These are phyloP conservation scores for Zasmidium angulare DNA, from an alignment of 2,329 filamentous ascomycete species.

Conservation along the genomic window DNA sequence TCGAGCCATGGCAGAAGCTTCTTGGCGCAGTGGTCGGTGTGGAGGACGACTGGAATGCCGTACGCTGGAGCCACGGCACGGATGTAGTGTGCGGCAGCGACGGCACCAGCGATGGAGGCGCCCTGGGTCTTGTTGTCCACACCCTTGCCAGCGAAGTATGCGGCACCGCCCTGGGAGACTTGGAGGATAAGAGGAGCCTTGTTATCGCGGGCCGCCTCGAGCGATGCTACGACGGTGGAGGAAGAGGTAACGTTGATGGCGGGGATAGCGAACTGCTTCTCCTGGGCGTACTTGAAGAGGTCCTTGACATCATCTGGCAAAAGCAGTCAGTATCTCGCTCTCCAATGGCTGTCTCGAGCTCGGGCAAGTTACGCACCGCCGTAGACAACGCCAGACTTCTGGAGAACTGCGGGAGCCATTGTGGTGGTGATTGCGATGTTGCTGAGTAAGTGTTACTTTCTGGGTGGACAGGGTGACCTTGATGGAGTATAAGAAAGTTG, in stretches of 20 bases:
- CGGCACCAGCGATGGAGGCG: constrained; percentile 81
- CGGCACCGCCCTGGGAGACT: constrained; percentile 88
- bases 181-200: constrained; percentile 93
- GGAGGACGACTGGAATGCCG: constrained; percentile 85
- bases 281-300: constrained; percentile 87
- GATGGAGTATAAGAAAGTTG: constrained; percentile 6
- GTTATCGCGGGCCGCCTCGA: constrained; percentile 91
- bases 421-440: background rate
- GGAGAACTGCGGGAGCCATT: constrained; percentile 31
- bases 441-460: constrained; percentile 1
- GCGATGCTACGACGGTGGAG: constrained; percentile 78
- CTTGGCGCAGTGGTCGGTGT: constrained; percentile 99
- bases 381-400: constrained; percentile 41
- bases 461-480: background rate
- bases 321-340: constrained; percentile 2
- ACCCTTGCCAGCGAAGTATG: constrained; percentile 61
- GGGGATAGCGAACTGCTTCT: constrained; percentile 82
- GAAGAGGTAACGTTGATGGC: constrained; percentile 82
- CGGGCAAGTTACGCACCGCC: constrained; percentile 29
- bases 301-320: constrained; percentile 29
- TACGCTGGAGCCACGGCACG: constrained; percentile 83
- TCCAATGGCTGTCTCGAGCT: constrained; percentile 5
- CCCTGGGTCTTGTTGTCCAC: constrained; percentile 79
- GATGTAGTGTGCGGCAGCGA: constrained; percentile 92
- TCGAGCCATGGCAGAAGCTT: constrained; percentile 98